These are phyloP conservation scores for Boletellus ananas DNA, from an alignment of 768 basidiomycete species.

Conservation along the genomic window DNA sequence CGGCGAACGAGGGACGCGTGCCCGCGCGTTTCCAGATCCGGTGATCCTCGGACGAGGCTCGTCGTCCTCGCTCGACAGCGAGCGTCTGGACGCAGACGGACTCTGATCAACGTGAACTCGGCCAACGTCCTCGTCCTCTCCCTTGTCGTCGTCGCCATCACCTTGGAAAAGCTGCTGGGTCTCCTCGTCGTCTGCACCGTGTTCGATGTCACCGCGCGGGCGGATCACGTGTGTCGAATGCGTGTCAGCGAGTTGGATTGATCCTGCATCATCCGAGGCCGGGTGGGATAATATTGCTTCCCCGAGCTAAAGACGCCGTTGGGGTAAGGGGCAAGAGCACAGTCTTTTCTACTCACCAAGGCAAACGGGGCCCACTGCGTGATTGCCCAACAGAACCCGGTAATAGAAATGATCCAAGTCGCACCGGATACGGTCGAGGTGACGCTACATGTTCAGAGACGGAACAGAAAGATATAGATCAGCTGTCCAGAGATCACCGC, in stretches of 20 bases:
- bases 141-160: conserved; percentile 23
- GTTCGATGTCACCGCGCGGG: conserved; percentile 16
- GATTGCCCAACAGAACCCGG: conserved; percentile 92
- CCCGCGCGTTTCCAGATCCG: conserved; percentile 38
- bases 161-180: conserved; percentile 19
- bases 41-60: conserved; percentile 27
- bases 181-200: conserved; percentile 25
- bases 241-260: conserved; percentile 40
- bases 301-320: conserved; percentile 52
- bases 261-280: conserved; percentile 31
- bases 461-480: conserved; percentile 6
- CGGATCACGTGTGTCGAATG: conserved; percentile 16
- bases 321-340: conserved; percentile 18
- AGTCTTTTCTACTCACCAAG: conserved; percentile 50
- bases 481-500: conserved; percentile 11
- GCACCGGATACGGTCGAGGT: conserved; percentile 66
- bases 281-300: conserved; percentile 79
- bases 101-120: not conserved
- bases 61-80: conserved; percentile 7
- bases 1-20: conserved; percentile 33
- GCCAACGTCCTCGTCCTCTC: conserved; percentile 8
- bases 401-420: conserved; percentile 69
- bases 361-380: conserved; percentile 93
- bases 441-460: conserved; percentile 45
- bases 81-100: not conserved